Evolutionary conservation across 805 yeast species (phyloP), one percentile per base, ranked within the genome.

Genomic region (Zygoascus ofunaensis): DNA sequence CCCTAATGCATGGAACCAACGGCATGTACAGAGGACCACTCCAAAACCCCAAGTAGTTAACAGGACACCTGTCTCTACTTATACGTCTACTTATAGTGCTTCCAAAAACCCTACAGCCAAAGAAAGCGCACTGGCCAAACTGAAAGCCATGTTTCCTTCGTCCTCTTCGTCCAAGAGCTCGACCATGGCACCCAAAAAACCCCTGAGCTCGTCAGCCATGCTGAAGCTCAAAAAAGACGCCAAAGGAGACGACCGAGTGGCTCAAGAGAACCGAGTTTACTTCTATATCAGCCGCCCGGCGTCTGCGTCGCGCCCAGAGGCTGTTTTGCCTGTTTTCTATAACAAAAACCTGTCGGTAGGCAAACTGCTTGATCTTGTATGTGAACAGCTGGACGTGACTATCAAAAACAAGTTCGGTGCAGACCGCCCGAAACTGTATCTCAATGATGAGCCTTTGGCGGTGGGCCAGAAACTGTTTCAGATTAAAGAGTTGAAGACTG

Each of bases 181-280:
- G 33, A 12, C 12, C 7, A 8, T 26, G 30, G 30, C 30, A 8
- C 30, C 30, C 12, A 30, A 33, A 19, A 15, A 8, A 12, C 33
- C 41, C 2, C 10, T 17, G 19, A 23, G 7, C 7, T 30, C 23
- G 20, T n/a, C 17, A 3, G 30, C 41, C 4, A 37, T 37, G 41
- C 19, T 26, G 4, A 42, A 48, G 19, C 52, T 64, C 42, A 56
- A 62, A 35, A 57, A 55, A 37, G 43, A 48, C 2, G 72, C 73
- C 20, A 55, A 55, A 40, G 73, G 73, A 15, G 68, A 65, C 39
- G 39, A 52, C n/a, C 55, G 56, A 34, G 56, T 68, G 2, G 54
- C 57, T 8, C 52, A 43, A 2, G 48, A 46, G 3, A 63, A 65
- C 43, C 53, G 73, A 22, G 47, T 62, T 0, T 65, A 68, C 48